Base-by-base conservation (phyloP, 2,329 filamentous ascomycete species). In the Botryosphaeria dothidea region DNA sequence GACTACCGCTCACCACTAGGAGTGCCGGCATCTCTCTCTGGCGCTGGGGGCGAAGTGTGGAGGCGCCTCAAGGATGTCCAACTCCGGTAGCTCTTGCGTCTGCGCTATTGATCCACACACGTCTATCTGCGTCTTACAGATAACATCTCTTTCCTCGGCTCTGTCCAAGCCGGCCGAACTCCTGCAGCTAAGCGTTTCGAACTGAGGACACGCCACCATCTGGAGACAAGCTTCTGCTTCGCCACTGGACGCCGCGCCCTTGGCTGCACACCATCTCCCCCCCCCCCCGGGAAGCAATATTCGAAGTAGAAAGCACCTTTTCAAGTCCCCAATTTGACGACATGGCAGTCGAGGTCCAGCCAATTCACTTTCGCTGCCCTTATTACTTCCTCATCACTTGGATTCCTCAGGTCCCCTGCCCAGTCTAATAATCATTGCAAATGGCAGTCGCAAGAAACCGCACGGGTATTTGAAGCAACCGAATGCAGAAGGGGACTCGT, bases 21-120 rank as follows among this genome's bases (percentile, higher is more conserved):
- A 60, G 41, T 43, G 54, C 54, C 51, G 54, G 23, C 17, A 15
- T 36, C 31, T 38, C 9, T 8, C 29, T 13, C 51, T 56, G 51
- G 31, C 51, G 31, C 34, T 23, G 21, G n/a, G n/a, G n/a, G n/a
- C n/a, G n/a, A n/a, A n/a, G n/a, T n/a, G 31, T 21, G 51, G 11
- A 41, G 36, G 21, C 34, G 38, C 25, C 46, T 3, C 46, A 11
- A 11, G 31, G 31, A 34, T 34, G 5, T 34, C 31, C 56, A 60
- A 34, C 43, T 60, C 23, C 27, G 38, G 56, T 46, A 60, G 56
- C 41, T 60, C 56, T 11, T 46, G 41, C 56, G 52, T 41, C 34
- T 57, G 23, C 34, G 34, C 52, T 57, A 57, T 57, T 57, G 52
- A 23, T 19, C 34, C 36, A 34, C n/a, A 25, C 49, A 23, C 27